Percentiles rank a stretch among this genome's conserved stretches.
These are phyloP conservation scores for Kodamaea plutei DNA, from an alignment of 1,139 yeast species.

Conservation along the genomic window DNA sequence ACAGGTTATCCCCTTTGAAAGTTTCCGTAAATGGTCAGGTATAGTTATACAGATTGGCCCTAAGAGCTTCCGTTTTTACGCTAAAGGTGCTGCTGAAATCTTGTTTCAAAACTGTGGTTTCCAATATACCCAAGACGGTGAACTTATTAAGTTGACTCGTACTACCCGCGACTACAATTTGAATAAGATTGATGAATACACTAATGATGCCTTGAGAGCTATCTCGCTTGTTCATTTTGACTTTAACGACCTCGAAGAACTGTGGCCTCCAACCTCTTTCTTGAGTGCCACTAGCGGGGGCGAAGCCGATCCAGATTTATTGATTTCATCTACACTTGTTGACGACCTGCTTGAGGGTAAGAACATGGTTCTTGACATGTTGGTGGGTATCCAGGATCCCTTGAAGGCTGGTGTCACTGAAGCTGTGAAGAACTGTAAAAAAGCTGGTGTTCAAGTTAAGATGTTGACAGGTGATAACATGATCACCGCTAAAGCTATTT, in stretches of 20 bases:
- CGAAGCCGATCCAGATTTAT: conserved; percentile 46
- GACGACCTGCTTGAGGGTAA: conserved; percentile 23
- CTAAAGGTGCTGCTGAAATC: conserved; percentile 95
- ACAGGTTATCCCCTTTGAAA: conserved; percentile 86
- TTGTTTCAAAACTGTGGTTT: conserved; percentile 59
- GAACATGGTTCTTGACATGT: conserved; percentile 52
- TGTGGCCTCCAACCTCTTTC: conserved; percentile 66
- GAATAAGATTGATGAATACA: conserved; percentile 57
- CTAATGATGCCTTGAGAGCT: conserved; percentile 77
- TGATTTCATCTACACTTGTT: conserved; percentile 29
- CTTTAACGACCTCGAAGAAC: conserved; percentile 34
- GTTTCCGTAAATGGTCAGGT: conserved; percentile 91
- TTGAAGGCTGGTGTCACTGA: conserved; percentile 84
- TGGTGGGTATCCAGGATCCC: conserved; percentile 95
- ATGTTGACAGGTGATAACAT: conserved; percentile 98
- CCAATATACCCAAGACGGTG: conserved; percentile 28
- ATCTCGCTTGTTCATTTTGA: conserved; percentile 80
- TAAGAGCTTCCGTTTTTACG: conserved; percentile 54
- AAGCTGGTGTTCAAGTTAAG: conserved; percentile 90
- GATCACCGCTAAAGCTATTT: conserved; percentile 86
- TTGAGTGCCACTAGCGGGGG: conserved; percentile 22
- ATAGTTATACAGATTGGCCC: conserved; percentile 51
- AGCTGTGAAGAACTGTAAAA: conserved; percentile 79
- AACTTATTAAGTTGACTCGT: conserved; percentile 24
- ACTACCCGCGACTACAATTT: conserved; percentile 31